Evolutionary conservation across 23 red algal genomes (phyloP).

Genomic region (Pyropia haitanensis): DNA sequence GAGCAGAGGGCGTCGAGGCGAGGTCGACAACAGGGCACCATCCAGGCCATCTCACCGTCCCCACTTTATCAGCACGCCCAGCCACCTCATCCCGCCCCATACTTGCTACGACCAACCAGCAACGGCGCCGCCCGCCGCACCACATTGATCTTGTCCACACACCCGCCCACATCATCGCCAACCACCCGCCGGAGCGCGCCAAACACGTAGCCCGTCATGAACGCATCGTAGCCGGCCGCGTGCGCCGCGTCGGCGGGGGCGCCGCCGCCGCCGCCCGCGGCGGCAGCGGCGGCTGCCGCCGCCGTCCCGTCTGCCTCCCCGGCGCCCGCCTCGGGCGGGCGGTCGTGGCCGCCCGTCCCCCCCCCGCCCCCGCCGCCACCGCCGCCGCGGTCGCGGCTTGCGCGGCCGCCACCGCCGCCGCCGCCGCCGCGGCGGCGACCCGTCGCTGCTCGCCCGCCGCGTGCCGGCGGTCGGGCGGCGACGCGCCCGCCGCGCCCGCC

Average conservation of each 20-base stretch:
- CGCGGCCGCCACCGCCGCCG: neutral
- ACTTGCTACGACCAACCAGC: too few species aligned
- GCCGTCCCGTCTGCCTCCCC: neutral
- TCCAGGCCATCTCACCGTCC: too few species aligned
- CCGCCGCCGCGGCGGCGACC: neutral
- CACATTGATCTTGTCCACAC: too few species aligned
- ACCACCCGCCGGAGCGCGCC: constrained; percentile 6
- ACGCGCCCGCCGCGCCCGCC: too few species aligned
- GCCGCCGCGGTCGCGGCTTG: neutral
- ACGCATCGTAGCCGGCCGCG: constrained; percentile 95
- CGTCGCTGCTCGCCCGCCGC: neutral
- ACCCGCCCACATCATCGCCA: too few species aligned
- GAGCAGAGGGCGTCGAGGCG: too few species aligned
- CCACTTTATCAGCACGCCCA: too few species aligned
- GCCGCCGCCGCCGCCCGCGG: neutral
- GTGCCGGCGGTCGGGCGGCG: too few species aligned
- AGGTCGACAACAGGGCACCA: too few species aligned
- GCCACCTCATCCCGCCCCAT: too few species aligned
- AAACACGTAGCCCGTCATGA: constrained; percentile 91
- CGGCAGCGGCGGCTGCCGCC: neutral
- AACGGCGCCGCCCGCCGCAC: too few species aligned
- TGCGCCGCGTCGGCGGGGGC: constrained; percentile 17
- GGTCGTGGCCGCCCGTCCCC: neutral
- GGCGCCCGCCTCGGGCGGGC: neutral
- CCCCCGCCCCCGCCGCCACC: neutral